phyloP scores from a whole-genome alignment of 306 rosid species.

The Biancaea sappan region DNA sequence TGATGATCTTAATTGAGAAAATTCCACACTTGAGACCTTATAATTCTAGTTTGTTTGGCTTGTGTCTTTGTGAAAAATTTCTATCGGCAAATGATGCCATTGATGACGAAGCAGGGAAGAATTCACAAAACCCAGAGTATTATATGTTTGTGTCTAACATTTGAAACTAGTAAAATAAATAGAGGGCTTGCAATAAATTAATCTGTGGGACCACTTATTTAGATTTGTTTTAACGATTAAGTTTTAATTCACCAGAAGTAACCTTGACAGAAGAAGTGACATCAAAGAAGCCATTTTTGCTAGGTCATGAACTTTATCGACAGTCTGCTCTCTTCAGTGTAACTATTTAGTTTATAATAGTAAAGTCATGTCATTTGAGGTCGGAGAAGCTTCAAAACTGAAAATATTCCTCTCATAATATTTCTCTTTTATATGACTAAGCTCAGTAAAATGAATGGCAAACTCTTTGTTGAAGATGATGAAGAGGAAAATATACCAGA shows the following conservation, averaged over 20 bases:
- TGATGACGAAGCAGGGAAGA: background rate
- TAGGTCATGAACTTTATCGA: slow-evolving; percentile 19
- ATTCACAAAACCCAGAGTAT: background rate
- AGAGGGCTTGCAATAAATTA: slow-evolving; percentile 9
- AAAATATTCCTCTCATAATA: background rate
- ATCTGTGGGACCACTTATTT: slow-evolving; percentile 18
- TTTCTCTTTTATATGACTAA: background rate
- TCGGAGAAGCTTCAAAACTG: slow-evolving; percentile 23
- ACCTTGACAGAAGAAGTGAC: slow-evolving; percentile 20
- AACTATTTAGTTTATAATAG: slow-evolving; percentile 29
- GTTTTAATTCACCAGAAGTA: slow-evolving; percentile 2
- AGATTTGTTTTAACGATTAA: slow-evolving; percentile 7
- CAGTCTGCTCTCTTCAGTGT: too few relatives aligned
- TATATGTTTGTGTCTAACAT: background rate
- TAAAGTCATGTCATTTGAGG: slow-evolving; percentile 9
- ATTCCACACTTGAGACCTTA: too few relatives aligned
- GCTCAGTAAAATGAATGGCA: slow-evolving; percentile 26
- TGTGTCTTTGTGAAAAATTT: too few relatives aligned
- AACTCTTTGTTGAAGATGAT: slow-evolving; percentile 9
- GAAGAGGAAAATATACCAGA: background rate
- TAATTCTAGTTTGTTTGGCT: too few relatives aligned
- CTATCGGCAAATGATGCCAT: slow-evolving; percentile 29
- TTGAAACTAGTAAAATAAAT: background rate
- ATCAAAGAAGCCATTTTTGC: slow-evolving; percentile 23
- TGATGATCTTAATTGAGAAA: too few relatives aligned